A percentile compares a stretch with the other conserved stretches of the same genome.
These are phyloP conservation scores for Adansonia rubrostipa DNA, from an alignment of 441 rosid genomes.

Conservation along the genomic window DNA sequence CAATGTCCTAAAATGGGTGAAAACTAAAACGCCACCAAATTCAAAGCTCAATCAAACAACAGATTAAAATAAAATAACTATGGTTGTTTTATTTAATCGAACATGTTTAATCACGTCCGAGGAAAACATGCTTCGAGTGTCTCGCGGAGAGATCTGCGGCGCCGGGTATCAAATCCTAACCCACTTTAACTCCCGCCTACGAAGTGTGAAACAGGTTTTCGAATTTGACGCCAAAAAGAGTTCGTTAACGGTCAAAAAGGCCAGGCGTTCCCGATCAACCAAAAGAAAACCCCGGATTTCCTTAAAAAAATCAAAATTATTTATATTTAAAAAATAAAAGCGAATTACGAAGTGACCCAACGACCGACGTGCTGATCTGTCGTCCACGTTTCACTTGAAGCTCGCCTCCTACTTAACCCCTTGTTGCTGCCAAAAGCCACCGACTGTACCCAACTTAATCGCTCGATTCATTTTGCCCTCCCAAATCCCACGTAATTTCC, in stretches of 20 bases:
- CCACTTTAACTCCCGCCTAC: neutral
- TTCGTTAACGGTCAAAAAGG: conserved; percentile 33
- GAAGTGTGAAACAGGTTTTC: conserved; percentile 23
- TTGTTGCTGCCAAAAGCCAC: conserved; percentile 29
- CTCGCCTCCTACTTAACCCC: conserved; percentile 19
- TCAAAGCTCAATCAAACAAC: neutral
- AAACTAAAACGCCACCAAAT: neutral
- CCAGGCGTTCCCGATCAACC: neutral
- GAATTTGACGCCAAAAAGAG: conserved; percentile 47
- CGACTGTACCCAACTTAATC: conserved; percentile 17
- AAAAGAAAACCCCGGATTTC: neutral
- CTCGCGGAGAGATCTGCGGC: conserved; percentile 49
- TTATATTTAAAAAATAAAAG: neutral
- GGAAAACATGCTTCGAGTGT: conserved; percentile 47
- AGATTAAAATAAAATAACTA: neutral
- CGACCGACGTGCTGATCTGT: conserved; percentile 31
- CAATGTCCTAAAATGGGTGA: neutral
- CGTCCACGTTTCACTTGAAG: conserved; percentile 33
- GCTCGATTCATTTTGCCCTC: conserved; percentile 23
- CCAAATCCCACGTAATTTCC: conserved; percentile 26
- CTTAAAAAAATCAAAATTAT: neutral
- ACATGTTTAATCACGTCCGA: conserved; percentile 35
- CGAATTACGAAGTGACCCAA: neutral
- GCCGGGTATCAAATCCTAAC: conserved; percentile 37
- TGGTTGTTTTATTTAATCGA: neutral